Evolutionary conservation across 2,329 filamentous ascomycete species (phyloP).

Genomic region (Penicillium sp.): DNA sequence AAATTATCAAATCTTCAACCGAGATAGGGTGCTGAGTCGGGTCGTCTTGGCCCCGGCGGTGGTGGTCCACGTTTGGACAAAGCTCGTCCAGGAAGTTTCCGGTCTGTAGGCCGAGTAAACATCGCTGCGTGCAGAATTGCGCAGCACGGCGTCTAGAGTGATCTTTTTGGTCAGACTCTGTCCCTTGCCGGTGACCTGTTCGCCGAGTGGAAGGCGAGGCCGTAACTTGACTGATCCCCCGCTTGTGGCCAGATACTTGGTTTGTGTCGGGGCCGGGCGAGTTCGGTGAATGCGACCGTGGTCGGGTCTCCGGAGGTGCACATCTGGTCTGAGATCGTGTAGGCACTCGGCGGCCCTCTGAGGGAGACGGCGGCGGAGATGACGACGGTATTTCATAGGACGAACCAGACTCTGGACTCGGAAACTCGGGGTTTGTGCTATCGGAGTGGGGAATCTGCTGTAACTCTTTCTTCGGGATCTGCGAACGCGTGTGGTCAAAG

Average conservation of each 20-base stretch:
- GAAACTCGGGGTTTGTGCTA: constrained; percentile 15
- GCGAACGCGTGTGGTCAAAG: constrained; percentile 18
- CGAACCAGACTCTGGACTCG: constrained; percentile 16
- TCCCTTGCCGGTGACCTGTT: not conserved
- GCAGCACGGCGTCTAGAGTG: constrained; percentile 11
- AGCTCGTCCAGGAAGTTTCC: constrained; percentile 14
- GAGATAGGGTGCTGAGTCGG: not conserved
- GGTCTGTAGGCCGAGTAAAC: constrained; percentile 24
- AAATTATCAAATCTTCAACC: not conserved
- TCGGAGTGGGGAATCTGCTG: constrained; percentile 20
- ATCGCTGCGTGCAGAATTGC: constrained; percentile 24
- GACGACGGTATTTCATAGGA: constrained; percentile 20
- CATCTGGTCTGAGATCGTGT: constrained; percentile 19
- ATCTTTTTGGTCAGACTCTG: not conserved
- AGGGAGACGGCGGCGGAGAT: constrained; percentile 13
- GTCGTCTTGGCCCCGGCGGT: constrained; percentile 1
- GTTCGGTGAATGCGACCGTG: not conserved
- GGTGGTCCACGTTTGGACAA: constrained; percentile 26
- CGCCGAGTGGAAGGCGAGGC: constrained; percentile 14
- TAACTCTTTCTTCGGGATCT: constrained; percentile 22
- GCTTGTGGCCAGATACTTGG: constrained; percentile 19
- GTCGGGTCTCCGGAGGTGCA: constrained; percentile 10
- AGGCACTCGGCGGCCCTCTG: constrained; percentile 12
- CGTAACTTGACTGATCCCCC: constrained; percentile 22
- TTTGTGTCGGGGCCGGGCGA: constrained; percentile 19